Evolutionary conservation across 2,329 filamentous ascomycete genomes (phyloP).

Genomic region (Sclerotinia spermophila): DNA sequence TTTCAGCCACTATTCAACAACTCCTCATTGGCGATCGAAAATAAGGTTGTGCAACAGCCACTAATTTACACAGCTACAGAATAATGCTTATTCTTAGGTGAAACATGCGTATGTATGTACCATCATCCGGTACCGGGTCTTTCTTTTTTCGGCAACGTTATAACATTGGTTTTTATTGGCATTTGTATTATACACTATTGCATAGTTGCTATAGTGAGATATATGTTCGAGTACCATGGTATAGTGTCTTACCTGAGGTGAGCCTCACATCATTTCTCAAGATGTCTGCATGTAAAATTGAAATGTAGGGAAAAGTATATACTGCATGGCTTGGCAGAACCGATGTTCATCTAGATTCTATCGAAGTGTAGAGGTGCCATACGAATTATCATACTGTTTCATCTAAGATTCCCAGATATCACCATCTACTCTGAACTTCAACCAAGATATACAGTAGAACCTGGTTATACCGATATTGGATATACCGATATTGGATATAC

Average conservation of each 20-base stretch:
- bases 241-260: background rate
- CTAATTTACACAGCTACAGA: background rate
- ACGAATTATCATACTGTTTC: background rate
- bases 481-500: no score
- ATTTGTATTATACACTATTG: background rate
- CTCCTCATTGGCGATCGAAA: background rate
- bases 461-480: no score
- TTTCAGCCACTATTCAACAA: background rate
- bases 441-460: no score
- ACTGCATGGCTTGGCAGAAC: background rate
- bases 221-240: background rate
- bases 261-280: background rate
- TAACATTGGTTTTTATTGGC: background rate
- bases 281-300: background rate
- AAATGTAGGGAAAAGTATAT: background rate
- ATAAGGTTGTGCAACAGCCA: background rate
- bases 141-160: background rate
- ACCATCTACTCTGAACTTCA: background rate
- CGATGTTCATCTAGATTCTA: background rate
- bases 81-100: background rate
- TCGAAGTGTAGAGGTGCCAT: background rate
- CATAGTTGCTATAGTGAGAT: background rate
- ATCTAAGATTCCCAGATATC: background rate
- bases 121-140: slow-evolving; percentile 1
- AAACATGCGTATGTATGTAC: background rate